These are phyloP conservation scores for Capsicum chinense DNA, from an alignment of 257 asterid genomes.

Conservation along the genomic window DNA sequence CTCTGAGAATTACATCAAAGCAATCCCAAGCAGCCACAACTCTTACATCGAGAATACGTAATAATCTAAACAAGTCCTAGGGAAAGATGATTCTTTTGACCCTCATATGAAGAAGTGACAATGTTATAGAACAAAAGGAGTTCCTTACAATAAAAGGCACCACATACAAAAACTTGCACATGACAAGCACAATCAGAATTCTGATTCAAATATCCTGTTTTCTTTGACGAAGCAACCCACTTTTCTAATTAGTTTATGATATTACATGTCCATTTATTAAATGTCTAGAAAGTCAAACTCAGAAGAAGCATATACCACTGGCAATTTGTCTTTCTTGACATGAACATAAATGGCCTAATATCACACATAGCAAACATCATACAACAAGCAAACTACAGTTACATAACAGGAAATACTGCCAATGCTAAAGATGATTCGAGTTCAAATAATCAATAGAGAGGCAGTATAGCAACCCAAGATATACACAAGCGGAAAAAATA, in stretches of 20 bases:
- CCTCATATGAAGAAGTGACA: neutral
- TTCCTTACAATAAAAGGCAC: neutral
- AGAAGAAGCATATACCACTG: conserved; percentile 10
- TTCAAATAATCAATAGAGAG: conserved; percentile 14
- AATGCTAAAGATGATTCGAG: conserved; percentile 22
- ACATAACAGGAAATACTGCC: neutral
- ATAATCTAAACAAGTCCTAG: neutral
- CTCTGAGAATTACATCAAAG: neutral
- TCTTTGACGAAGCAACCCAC: neutral
- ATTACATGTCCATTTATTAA: conserved; percentile 3
- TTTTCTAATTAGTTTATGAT: neutral
- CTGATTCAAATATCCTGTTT: conserved; percentile 9
- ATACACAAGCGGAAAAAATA: conserved; percentile 9
- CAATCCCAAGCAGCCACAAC: conserved; percentile 4
- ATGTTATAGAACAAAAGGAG: neutral
- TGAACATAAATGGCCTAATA: neutral
- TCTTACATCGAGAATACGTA: neutral
- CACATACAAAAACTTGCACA: neutral
- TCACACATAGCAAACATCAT: neutral
- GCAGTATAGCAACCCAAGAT: neutral
- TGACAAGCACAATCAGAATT: neutral
- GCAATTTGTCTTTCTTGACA: conserved; percentile 2
- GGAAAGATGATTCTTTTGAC: conserved; percentile 8
- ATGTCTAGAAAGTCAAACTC: conserved; percentile 12
- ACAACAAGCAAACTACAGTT: conserved; percentile 19